Conservation (phyloP, 257 asterid species). For the Ballota nigra region DNA sequence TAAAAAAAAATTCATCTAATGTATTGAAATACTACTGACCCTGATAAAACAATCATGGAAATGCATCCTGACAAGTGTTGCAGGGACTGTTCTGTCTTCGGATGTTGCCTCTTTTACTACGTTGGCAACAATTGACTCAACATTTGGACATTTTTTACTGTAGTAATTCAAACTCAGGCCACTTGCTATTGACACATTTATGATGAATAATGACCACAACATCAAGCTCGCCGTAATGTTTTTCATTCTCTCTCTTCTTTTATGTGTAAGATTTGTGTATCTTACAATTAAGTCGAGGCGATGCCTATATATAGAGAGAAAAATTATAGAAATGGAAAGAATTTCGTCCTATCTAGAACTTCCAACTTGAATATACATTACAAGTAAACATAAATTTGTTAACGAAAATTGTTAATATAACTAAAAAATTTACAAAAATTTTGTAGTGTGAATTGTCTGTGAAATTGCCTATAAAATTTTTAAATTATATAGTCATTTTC, state of each 20-base stretch:
- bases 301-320: background rate
- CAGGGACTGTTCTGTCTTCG: slow-evolving; percentile 59
- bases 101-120: slow-evolving; percentile 44
- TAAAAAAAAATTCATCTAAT: too few relatives aligned
- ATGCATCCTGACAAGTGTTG: slow-evolving; percentile 75
- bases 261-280: too few relatives aligned
- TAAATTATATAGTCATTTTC: too few relatives aligned
- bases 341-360: too few relatives aligned
- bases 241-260: background rate
- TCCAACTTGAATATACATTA: too few relatives aligned
- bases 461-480: too few relatives aligned
- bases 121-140: slow-evolving; percentile 41
- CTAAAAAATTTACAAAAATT: too few relatives aligned
- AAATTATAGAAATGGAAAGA: background rate
- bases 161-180: slow-evolving; percentile 44
- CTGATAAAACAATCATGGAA: slow-evolving; percentile 84
- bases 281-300: too few relatives aligned
- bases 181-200: slow-evolving; percentile 11
- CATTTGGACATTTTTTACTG: slow-evolving; percentile 49
- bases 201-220: slow-evolving; percentile 2
- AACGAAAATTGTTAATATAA: too few relatives aligned
- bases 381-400: too few relatives aligned
- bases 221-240: slow-evolving; percentile 17
- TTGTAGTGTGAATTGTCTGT: too few relatives aligned
- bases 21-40: slow-evolving; percentile 30